phyloP scores from a whole-genome alignment of 2,329 filamentous ascomycete species.

The Aspergillus udagawae region DNA sequence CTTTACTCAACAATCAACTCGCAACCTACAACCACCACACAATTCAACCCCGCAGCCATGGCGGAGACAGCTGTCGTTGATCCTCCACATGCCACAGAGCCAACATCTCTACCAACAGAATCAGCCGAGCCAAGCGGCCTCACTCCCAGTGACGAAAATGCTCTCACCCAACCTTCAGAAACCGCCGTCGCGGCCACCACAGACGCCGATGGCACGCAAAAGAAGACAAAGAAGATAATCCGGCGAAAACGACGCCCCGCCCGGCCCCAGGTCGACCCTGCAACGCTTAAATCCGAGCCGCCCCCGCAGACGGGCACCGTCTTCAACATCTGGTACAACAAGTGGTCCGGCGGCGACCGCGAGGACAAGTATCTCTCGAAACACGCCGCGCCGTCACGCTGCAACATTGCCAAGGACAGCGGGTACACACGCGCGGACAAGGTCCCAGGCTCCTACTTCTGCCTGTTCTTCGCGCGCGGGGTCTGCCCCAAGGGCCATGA shows the following conservation, averaged over 20 bases:
- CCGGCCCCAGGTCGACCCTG: conserved; percentile 82
- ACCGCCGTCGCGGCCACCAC: conserved; percentile 10
- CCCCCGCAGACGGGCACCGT: conserved; percentile 90
- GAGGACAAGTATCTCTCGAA: conserved; percentile 88
- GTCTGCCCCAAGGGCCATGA: conserved; percentile 72
- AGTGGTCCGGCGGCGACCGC: conserved; percentile 92
- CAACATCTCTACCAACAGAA: conserved; percentile 47
- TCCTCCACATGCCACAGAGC: conserved; percentile 46
- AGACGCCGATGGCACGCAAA: conserved; percentile 26
- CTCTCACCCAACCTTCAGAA: conserved; percentile 14
- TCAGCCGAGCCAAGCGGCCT: conserved; percentile 29
- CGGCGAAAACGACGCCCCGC: conserved; percentile 87
- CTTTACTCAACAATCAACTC: conserved; percentile 4
- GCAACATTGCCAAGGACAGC: conserved; percentile 75
- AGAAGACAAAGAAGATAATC: conserved; percentile 86
- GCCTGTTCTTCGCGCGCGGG: conserved; percentile 84
- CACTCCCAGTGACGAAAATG: conserved; percentile 15
- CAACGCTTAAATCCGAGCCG: conserved; percentile 75
- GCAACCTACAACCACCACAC: background rate
- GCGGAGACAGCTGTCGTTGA: conserved; percentile 23
- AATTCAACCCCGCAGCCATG: conserved; percentile 17
- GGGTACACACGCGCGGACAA: conserved; percentile 77
- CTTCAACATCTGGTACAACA: conserved; percentile 99
- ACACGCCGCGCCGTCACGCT: conserved; percentile 75
- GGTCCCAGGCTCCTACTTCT: conserved; percentile 80